Base-by-base conservation (phyloP, 2,329 filamentous ascomycete species). In the Fusarium sp. region DNA sequence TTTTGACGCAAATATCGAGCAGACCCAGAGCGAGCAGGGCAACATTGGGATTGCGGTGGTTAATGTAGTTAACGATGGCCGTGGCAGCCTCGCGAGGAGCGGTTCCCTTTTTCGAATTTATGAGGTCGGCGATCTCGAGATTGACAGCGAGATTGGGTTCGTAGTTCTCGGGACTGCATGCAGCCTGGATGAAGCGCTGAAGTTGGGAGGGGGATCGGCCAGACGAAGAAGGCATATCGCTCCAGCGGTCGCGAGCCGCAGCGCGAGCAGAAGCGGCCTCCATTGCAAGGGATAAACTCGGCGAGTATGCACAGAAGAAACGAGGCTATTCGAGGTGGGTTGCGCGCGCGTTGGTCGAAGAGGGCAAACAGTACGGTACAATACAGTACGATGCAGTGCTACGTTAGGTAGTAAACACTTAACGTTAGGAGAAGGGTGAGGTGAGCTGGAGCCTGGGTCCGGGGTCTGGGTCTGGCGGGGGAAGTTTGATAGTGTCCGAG, bases 1-100 rank as follows among this genome's bases (percentile, higher is more conserved):
- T 99, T 85, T 99, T 99, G 80, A 98, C 96, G 80, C 96, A 98
- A 68, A 98, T 98, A 79, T 99, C 96, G 77, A 99, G 92, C 71
- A 99, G 88, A 82, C 90, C 90, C 76, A 98, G 86, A 62, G 96
- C 95, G 61, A 98, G 87, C 71, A 99, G 84, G 64, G 94, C 92
- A 71, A 99, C 93, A 79, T 97, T 98, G 63, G 94, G 92, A 78
- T 98, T 99, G 78, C 96, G 92, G 80, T 97, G 93, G 82, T 99
- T 99, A 84, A 98, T 90, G 77, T 94, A 94, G 81, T 92, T 91
- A 74, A 97, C 95, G 70, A 98, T 97, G 68, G 94, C 89, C 69
- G 96, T 89, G 64, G 95, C 95, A 48, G 95, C 94, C 86, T 99
- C 96, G 76, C 96, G 93, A 67, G 96, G 96, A 82, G 94, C 91